Evolutionary conservation across 1,284 basidiomycete species (phyloP).

Genomic region (Macrocybe sp.): DNA sequence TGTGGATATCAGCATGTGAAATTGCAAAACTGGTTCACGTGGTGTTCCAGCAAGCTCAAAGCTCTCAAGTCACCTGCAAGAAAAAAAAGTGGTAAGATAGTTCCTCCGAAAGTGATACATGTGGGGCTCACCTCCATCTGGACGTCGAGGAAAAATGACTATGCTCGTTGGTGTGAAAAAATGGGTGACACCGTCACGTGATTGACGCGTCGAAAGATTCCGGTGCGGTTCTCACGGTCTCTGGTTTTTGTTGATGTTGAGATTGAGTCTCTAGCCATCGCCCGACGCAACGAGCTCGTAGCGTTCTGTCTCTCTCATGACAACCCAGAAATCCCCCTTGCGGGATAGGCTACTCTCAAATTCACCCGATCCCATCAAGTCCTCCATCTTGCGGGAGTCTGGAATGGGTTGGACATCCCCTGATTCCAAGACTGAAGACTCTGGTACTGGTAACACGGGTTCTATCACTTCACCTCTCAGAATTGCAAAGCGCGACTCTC

Average conservation of each 20-base stretch:
- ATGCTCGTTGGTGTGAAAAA: background rate
- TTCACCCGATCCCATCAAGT: constrained; percentile 59
- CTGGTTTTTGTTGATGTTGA: constrained; percentile 25
- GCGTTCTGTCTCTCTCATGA: constrained; percentile 19
- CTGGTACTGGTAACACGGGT: constrained; percentile 26
- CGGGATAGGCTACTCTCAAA: constrained; percentile 60
- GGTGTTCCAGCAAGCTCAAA: no score
- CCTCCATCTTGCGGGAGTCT: constrained; percentile 54
- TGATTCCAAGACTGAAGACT: constrained; percentile 25
- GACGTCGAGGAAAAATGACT: background rate
- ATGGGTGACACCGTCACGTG: constrained; percentile 17
- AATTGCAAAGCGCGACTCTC: constrained; percentile 63
- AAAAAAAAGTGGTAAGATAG: background rate
- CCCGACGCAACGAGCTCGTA: constrained; percentile 12
- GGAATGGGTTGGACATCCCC: constrained; percentile 51
- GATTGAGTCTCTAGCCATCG: constrained; percentile 9
- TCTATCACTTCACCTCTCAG: constrained; percentile 59
- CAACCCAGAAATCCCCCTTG: constrained; percentile 38
- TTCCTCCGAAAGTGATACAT: background rate
- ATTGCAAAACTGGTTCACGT: background rate
- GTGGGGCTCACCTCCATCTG: background rate
- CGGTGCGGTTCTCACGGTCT: constrained; percentile 16
- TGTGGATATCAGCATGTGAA: background rate
- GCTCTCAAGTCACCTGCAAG: background rate
- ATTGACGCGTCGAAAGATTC: constrained; percentile 11